phyloP scores from a whole-genome alignment of 345 rosid species.

The Ricinus communis region DNA sequence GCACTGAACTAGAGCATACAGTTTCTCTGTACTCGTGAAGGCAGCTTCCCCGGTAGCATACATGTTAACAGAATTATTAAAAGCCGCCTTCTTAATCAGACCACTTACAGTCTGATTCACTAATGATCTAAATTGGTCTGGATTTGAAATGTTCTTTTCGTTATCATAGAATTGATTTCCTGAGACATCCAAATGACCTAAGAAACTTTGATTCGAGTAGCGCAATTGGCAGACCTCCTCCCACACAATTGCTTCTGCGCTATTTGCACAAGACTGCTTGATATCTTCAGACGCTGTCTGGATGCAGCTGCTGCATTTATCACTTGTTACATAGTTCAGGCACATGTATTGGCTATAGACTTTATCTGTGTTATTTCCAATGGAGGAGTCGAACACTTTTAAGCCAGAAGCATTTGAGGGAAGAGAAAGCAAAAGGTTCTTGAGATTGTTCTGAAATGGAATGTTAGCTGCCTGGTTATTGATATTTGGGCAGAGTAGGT shows the following conservation, averaged over 20 bases:
- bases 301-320: constrained; percentile 24
- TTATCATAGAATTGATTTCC: constrained; percentile 28
- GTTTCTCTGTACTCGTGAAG: constrained; percentile 4
- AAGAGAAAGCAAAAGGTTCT: constrained; percentile 17
- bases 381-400: constrained; percentile 11
- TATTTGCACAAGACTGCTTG: constrained; percentile 23
- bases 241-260: constrained; percentile 33
- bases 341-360: constrained; percentile 43
- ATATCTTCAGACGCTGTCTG: constrained; percentile 18
- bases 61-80: constrained; percentile 7
- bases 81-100: constrained; percentile 27
- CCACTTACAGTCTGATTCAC: constrained; percentile 27
- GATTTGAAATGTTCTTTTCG: constrained; percentile 18
- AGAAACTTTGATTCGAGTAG: constrained; percentile 29
- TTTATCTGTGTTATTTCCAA: constrained; percentile 18
- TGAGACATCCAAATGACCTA: constrained; percentile 27
- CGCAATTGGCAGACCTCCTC: constrained; percentile 41
- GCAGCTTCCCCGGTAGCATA: constrained; percentile 11
- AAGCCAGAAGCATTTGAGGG: constrained; percentile 18
- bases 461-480: background rate
- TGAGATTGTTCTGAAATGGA: constrained; percentile 13
- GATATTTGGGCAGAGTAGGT: background rate
- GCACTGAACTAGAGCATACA: constrained; percentile 40
- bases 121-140: constrained; percentile 16
- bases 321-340: constrained; percentile 22